Evolutionary conservation across 2,329 filamentous ascomycete genomes (phyloP).

Genomic region (Penicillium janthinellum): DNA sequence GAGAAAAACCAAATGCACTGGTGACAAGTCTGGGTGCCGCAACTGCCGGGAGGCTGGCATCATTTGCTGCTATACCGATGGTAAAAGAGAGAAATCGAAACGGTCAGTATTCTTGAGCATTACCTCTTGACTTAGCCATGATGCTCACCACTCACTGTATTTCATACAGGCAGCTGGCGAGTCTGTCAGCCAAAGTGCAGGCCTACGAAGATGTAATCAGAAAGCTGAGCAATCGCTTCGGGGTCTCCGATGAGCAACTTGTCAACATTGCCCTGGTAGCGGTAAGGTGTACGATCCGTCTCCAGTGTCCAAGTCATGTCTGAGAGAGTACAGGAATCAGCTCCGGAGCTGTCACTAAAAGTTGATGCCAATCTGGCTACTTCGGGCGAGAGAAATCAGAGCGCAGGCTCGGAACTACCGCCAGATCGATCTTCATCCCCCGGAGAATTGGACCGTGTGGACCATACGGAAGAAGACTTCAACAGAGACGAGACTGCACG

Average conservation of each 20-base stretch:
- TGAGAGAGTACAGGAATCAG: slow-evolving; percentile 28
- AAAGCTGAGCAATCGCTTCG: slow-evolving; percentile 39
- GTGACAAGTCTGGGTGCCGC: slow-evolving; percentile 47
- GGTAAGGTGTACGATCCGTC: slow-evolving; percentile 25
- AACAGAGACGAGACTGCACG: slow-evolving; percentile 42
- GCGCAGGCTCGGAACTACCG: slow-evolving; percentile 25
- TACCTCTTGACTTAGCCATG: not conserved
- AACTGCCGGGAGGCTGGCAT: slow-evolving; percentile 49
- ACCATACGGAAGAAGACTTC: slow-evolving; percentile 48
- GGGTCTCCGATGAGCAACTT: slow-evolving; percentile 40
- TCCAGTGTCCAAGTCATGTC: slow-evolving; percentile 6
- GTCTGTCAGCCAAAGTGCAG: slow-evolving; percentile 44
- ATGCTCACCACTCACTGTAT: not conserved
- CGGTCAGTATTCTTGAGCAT: slow-evolving; percentile 34
- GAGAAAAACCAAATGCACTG: slow-evolving; percentile 51
- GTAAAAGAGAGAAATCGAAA: slow-evolving; percentile 49
- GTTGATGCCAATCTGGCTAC: slow-evolving; percentile 17
- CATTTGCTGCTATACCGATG: slow-evolving; percentile 49
- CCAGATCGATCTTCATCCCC: slow-evolving; percentile 28
- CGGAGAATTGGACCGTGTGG: slow-evolving; percentile 43
- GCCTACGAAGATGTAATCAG: slow-evolving; percentile 44
- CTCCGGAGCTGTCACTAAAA: slow-evolving; percentile 27
- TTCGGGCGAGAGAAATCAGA: slow-evolving; percentile 23
- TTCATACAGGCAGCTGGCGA: slow-evolving; percentile 41
- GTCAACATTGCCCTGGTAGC: slow-evolving; percentile 36